phyloP scores from a whole-genome alignment of 1,284 basidiomycete species.

The Coniophora puteana region DNA sequence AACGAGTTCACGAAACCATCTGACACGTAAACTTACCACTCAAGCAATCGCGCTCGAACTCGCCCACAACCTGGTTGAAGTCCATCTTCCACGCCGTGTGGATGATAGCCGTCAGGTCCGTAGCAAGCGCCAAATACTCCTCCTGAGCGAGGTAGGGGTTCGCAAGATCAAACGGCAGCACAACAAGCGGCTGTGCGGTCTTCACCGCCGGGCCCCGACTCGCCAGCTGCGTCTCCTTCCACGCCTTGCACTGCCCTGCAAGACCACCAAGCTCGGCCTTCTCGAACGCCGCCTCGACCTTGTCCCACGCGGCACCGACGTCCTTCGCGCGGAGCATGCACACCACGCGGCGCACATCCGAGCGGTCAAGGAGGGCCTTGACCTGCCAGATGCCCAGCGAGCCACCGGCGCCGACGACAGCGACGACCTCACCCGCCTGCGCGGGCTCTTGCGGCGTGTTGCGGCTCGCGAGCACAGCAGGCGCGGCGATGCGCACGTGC shows the following conservation, averaged over 20 bases:
- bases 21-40: too few relatives aligned
- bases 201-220: slow-evolving; percentile 3
- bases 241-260: slow-evolving; percentile 2
- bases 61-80: slow-evolving; percentile 12
- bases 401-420: slow-evolving; percentile 12
- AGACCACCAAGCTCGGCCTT: slow-evolving; percentile 6
- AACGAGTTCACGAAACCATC: background rate
- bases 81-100: slow-evolving; percentile 16
- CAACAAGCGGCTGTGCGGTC: slow-evolving; percentile 10
- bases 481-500: slow-evolving; percentile 3
- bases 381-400: slow-evolving; percentile 15
- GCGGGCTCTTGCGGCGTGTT: background rate
- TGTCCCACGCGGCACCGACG: slow-evolving; percentile 8
- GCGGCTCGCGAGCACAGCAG: slow-evolving; percentile 4
- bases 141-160: slow-evolving; percentile 6
- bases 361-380: slow-evolving; percentile 7
- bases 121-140: slow-evolving; percentile 9
- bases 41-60: slow-evolving; percentile 13
- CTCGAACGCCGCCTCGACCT: slow-evolving; percentile 7
- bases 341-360: slow-evolving; percentile 11
- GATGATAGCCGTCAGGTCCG: slow-evolving; percentile 11
- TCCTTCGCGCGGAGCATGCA: slow-evolving; percentile 10
- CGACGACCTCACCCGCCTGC: slow-evolving; percentile 6
- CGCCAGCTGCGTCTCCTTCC: slow-evolving; percentile 5
- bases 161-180: slow-evolving; percentile 12